Conservation (phyloP, 345 rosid genomes). For the Eucalyptus regnans region DNA sequence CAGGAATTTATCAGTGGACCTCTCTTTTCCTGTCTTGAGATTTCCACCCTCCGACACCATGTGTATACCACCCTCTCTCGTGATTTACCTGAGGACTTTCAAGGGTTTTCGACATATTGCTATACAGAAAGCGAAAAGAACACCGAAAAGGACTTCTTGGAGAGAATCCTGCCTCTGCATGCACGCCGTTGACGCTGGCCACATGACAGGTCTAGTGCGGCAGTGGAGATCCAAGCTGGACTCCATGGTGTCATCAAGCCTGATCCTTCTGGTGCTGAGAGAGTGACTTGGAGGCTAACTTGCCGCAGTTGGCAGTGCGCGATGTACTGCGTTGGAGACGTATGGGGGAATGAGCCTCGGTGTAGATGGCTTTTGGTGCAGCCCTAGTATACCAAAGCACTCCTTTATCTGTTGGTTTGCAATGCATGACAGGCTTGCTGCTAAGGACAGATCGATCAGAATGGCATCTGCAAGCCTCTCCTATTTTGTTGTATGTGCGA, state of each 20-base stretch:
- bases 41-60: neutral
- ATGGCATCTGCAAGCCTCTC: neutral
- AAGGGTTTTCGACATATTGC: neutral
- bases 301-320: neutral
- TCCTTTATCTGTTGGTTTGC: neutral
- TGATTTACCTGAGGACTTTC: neutral
- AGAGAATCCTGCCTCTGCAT: neutral
- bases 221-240: neutral
- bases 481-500: neutral
- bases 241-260: neutral
- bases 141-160: neutral
- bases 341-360: neutral
- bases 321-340: neutral
- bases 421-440: neutral
- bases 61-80: neutral
- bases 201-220: neutral
- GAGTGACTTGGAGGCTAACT: neutral
- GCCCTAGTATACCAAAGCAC: neutral
- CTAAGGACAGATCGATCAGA: neutral
- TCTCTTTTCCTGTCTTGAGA: neutral
- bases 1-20: neutral
- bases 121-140: neutral
- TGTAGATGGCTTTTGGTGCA: neutral
- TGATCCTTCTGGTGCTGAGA: neutral
- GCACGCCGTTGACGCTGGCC: neutral